Conservation (phyloP, 805 yeast species). For the Schizosaccharomyces lindneri region DNA sequence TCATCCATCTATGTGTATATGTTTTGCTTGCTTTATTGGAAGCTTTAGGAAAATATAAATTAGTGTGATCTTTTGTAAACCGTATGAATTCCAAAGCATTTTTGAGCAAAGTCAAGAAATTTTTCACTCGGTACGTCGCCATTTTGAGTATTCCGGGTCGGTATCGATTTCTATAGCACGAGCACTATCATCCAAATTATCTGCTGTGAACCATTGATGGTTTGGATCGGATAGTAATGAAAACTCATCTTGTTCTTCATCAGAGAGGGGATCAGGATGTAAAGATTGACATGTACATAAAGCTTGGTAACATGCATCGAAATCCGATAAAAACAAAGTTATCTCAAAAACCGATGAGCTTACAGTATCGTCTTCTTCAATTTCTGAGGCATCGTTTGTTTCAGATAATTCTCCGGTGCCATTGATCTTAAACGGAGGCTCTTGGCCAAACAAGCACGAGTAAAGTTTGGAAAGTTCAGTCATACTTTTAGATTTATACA, state of each 20-base stretch:
- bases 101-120: background rate
- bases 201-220: background rate
- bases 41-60: too few species aligned
- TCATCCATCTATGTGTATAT: too few species aligned
- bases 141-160: background rate
- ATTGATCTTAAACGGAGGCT: too few species aligned
- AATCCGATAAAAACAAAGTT: background rate
- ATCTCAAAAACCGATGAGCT: background rate
- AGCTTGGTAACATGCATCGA: background rate
- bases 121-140: background rate
- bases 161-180: background rate
- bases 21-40: too few species aligned
- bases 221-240: background rate
- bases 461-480: too few species aligned
- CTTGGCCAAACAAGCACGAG: too few species aligned
- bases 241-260: background rate
- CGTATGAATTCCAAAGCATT: too few species aligned
- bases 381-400: too few species aligned
- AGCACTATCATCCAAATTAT: background rate
- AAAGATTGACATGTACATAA: background rate
- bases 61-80: too few species aligned
- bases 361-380: background rate
- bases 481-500: too few species aligned
- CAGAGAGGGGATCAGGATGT: background rate
- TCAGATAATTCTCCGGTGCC: too few species aligned